phyloP scores from a whole-genome alignment of 371 early-diverging fungal species.

The Rhizopus delemar region DNA sequence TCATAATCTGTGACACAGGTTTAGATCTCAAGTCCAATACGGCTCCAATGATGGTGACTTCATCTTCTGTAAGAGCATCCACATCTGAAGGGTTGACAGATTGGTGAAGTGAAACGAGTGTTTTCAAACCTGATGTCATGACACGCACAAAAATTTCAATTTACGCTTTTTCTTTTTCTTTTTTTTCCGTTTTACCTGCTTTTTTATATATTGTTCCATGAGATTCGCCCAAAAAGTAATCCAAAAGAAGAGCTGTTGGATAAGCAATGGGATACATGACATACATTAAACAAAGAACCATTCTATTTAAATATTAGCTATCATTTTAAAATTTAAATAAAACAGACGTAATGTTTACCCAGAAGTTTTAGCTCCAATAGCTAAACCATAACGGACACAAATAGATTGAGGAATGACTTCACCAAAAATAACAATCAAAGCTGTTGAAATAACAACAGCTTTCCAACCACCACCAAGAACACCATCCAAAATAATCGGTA shows the following conservation, averaged over 20 bases:
- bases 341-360: conserved; percentile 27
- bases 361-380: conserved; percentile 78
- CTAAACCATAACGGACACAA: conserved; percentile 73
- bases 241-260: conserved; percentile 79
- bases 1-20: conserved; percentile 84
- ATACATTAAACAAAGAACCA: conserved; percentile 67
- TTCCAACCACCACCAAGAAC: conserved; percentile 79
- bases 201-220: conserved; percentile 82
- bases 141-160: too few species aligned
- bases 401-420: conserved; percentile 67
- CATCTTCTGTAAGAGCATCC: conserved; percentile 86
- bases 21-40: conserved; percentile 92
- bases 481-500: conserved; percentile 89
- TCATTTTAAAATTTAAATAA: background rate
- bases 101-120: conserved; percentile 86
- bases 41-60: conserved; percentile 91
- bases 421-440: conserved; percentile 89
- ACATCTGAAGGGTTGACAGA: conserved; percentile 62
- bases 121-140: conserved; percentile 65
- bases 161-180: background rate
- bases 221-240: conserved; percentile 78
- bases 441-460: conserved; percentile 89
- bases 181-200: conserved; percentile 37
- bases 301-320: conserved; percentile 20
- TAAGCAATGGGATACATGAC: conserved; percentile 75